Evolutionary conservation across 768 basidiomycete genomes (phyloP).

Genomic region (Lactarius hengduanensis): DNA sequence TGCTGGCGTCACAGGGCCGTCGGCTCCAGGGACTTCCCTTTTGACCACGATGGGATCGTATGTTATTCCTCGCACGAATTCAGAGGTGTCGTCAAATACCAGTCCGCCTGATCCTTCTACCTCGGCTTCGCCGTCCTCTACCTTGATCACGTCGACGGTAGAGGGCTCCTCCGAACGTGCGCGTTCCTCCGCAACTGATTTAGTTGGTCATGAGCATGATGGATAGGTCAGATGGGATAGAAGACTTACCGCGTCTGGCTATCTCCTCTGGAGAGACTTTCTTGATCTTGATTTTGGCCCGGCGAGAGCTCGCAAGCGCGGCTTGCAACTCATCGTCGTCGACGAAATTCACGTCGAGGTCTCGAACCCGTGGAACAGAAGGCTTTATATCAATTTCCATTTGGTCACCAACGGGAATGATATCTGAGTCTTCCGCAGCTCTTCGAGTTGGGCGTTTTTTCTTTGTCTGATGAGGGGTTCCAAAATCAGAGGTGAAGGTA

Average conservation of each 20-base stretch:
- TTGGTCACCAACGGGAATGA: conserved; percentile 45
- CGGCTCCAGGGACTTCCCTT: conserved; percentile 32
- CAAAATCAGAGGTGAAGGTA: neutral
- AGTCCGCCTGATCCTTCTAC: conserved; percentile 55
- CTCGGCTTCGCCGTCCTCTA: conserved; percentile 50
- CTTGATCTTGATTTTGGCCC: conserved; percentile 75
- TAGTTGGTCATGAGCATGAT: conserved; percentile 19
- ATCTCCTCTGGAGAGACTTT: conserved; percentile 81
- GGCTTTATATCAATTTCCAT: conserved; percentile 85
- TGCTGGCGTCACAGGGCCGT: conserved; percentile 24
- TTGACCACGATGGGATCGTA: conserved; percentile 53
- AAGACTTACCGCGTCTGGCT: conserved; percentile 63
- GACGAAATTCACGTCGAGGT: conserved; percentile 86
- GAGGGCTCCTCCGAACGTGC: conserved; percentile 48
- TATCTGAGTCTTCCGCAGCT: conserved; percentile 53
- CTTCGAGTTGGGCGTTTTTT: conserved; percentile 84
- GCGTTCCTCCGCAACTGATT: conserved; percentile 63
- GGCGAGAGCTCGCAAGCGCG: conserved; percentile 80
- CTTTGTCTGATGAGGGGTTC: conserved; percentile 60
- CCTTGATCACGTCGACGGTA: conserved; percentile 43
- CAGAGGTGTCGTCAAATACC: conserved; percentile 94
- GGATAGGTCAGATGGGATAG: neutral
- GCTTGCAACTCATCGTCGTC: conserved; percentile 99
- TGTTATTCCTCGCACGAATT: conserved; percentile 87
- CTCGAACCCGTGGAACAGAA: conserved; percentile 61